Evolutionary conservation across 2,329 filamentous ascomycete species (phyloP).

Genomic region (Hansfordia pulvinata): DNA sequence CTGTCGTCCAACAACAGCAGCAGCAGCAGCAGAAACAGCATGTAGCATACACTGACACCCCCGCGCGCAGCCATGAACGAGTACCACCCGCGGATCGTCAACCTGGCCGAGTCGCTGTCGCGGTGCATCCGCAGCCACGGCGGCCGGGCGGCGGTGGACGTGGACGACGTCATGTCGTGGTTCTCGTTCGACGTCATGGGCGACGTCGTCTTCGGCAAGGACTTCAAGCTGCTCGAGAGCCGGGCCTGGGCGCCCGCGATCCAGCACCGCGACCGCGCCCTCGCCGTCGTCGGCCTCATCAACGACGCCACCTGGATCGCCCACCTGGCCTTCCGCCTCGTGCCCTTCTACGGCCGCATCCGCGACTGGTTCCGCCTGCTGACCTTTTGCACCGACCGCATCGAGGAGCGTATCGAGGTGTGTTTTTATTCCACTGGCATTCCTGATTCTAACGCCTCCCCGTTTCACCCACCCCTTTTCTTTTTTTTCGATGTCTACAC

Average conservation of each 20-base stretch:
- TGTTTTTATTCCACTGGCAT: no score
- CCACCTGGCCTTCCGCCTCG: constrained; percentile 6
- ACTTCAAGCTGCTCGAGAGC: constrained; percentile 6
- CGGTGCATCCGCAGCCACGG: constrained; percentile 4
- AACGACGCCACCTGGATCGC: constrained; percentile 8
- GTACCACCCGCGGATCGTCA: no score
- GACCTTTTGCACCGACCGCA: constrained; percentile 8
- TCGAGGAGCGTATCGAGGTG: constrained; percentile 5
- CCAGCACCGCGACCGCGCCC: constrained; percentile 6
- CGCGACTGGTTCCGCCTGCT: constrained; percentile 8
- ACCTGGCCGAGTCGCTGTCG: constrained; percentile 4
- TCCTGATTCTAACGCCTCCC: no score
- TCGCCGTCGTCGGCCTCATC: constrained; percentile 7
- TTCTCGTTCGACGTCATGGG: constrained; percentile 9
- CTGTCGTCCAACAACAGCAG: no score
- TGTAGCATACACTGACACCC: no score
- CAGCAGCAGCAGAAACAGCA: no score
- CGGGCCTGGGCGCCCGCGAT: constrained; percentile 5
- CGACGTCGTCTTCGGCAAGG: constrained; percentile 7
- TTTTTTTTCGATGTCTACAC: no score
- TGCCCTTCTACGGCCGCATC: constrained; percentile 4
- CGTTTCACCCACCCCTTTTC: no score
- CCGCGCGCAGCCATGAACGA: no score
- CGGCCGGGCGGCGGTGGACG: constrained; percentile 2
- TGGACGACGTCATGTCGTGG: constrained; percentile 8